These are phyloP conservation scores for Nakaseomyces kungkrabaensis DNA, from an alignment of 1,139 yeast genomes.

Conservation along the genomic window DNA sequence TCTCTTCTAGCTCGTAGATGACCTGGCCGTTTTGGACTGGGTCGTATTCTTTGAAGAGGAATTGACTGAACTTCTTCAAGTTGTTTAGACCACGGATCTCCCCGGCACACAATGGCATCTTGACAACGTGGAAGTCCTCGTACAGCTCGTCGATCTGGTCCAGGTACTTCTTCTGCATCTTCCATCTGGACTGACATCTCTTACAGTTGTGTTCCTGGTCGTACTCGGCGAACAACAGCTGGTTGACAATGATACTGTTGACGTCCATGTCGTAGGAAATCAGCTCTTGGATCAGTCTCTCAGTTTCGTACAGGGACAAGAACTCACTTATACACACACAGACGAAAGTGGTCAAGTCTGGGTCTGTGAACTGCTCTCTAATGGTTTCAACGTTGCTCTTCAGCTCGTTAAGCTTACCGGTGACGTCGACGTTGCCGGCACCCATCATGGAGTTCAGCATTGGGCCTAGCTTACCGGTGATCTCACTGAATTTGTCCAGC, in stretches of 20 bases:
- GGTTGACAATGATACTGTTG: constrained; percentile 90
- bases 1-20: constrained; percentile 58
- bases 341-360: constrained; percentile 90
- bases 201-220: constrained; percentile 61
- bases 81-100: constrained; percentile 90
- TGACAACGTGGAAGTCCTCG: constrained; percentile 89
- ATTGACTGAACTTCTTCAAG: constrained; percentile 65
- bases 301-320: constrained; percentile 89
- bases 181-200: constrained; percentile 87
- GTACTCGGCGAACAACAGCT: constrained; percentile 68
- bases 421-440: constrained; percentile 63
- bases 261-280: constrained; percentile 93
- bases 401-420: constrained; percentile 71
- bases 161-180: constrained; percentile 89
- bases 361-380: constrained; percentile 88
- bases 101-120: constrained; percentile 86
- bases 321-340: constrained; percentile 97
- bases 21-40: constrained; percentile 51
- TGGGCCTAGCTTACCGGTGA: constrained; percentile 84
- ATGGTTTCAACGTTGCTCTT: constrained; percentile 79
- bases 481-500: constrained; percentile 74
- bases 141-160: constrained; percentile 92
- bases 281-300: constrained; percentile 92
- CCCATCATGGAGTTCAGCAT: constrained; percentile 60
- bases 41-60: constrained; percentile 58